These are phyloP conservation scores for Yamadazyma pseudoaaseri DNA, from an alignment of 1,139 yeast species.

Conservation along the genomic window DNA sequence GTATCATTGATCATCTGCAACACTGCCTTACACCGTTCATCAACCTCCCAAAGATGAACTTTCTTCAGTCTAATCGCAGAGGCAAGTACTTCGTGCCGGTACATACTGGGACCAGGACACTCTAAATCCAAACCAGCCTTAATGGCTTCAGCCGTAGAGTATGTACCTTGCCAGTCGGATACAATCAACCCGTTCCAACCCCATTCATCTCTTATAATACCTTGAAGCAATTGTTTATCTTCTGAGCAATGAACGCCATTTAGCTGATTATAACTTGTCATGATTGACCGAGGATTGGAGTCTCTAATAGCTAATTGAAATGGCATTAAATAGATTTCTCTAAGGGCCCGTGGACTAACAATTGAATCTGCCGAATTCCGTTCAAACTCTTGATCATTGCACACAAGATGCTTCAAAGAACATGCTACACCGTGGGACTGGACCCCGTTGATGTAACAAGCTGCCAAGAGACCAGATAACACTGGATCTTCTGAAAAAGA, in stretches of 20 bases:
- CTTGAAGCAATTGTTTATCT: constrained; percentile 36
- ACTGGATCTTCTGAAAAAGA: constrained; percentile 63
- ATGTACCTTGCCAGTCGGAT: constrained; percentile 68
- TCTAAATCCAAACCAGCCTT: constrained; percentile 61
- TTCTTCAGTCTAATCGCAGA: constrained; percentile 31
- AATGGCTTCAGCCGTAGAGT: constrained; percentile 44
- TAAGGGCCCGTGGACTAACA: constrained; percentile 55
- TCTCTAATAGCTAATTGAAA: constrained; percentile 57
- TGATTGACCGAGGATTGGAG: constrained; percentile 49
- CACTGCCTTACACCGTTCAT: constrained; percentile 47
- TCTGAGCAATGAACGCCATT: constrained; percentile 58
- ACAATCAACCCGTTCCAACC: constrained; percentile 52
- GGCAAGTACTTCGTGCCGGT: constrained; percentile 40
- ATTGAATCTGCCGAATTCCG: constrained; percentile 47
- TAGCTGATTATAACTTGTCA: constrained; percentile 61
- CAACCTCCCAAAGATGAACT: constrained; percentile 27
- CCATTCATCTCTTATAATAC: constrained; percentile 55
- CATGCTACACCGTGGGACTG: constrained; percentile 54
- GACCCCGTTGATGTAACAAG: constrained; percentile 51
- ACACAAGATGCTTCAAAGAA: constrained; percentile 57
- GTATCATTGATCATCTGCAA: constrained; percentile 46
- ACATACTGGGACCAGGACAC: constrained; percentile 60
- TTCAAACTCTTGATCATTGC: constrained; percentile 60
- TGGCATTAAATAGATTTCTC: constrained; percentile 61
- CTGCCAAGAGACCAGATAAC: constrained; percentile 52